phyloP scores from a whole-genome alignment of 2,329 filamentous ascomycete species.

The Laburnicola sp. region DNA sequence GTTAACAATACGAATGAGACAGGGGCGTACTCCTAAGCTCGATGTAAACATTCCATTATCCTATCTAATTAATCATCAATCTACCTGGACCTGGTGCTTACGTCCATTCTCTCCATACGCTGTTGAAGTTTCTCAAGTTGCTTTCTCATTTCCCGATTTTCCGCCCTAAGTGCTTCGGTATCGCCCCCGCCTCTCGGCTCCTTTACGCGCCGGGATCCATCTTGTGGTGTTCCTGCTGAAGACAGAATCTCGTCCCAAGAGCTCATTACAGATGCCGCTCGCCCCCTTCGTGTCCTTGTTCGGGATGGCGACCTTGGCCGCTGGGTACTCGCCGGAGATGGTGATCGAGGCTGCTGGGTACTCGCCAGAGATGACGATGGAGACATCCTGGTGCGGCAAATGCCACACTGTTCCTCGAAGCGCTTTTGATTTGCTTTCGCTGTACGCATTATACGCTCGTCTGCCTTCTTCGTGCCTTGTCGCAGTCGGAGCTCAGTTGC shows the following conservation, averaged over 20 bases:
- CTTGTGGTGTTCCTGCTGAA: too few species aligned
- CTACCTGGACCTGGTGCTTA: constrained; percentile 19
- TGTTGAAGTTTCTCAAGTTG: background rate
- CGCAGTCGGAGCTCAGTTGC: background rate
- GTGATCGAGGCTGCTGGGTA: background rate
- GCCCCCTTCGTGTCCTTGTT: background rate
- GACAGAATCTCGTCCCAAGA: background rate
- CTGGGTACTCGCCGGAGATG: background rate
- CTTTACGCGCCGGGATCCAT: too few species aligned
- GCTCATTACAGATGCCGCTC: background rate
- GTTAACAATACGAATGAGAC: too few species aligned
- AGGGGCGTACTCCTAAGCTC: too few species aligned
- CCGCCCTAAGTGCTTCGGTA: background rate
- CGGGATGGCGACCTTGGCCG: background rate
- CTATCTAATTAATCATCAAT: background rate
- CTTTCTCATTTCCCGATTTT: background rate
- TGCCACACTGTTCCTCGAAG: background rate
- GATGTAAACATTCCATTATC: too few species aligned
- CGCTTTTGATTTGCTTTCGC: background rate
- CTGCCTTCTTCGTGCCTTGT: background rate
- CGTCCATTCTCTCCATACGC: background rate
- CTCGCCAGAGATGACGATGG: background rate
- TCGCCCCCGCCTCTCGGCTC: background rate
- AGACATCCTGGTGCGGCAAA: background rate
- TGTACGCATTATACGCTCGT: background rate